phyloP scores from a whole-genome alignment of 2,329 filamentous ascomycete genomes.

The Claviceps sp. region DNA sequence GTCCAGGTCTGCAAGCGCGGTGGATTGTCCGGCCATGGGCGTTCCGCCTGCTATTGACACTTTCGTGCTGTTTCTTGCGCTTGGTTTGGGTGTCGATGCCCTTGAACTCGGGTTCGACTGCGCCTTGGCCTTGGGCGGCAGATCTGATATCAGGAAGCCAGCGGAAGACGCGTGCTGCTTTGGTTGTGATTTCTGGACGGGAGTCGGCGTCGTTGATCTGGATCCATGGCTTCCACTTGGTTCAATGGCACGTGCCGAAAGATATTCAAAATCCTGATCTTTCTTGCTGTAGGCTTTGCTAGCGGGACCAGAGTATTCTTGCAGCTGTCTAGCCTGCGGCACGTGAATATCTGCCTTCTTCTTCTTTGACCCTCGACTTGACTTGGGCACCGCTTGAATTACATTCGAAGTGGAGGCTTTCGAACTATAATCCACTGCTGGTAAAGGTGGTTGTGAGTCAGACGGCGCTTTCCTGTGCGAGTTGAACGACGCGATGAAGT shows the following conservation, averaged over 20 bases:
- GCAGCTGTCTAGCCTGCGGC: conserved; percentile 45
- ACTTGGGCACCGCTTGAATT: conserved; percentile 34
- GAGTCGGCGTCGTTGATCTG: conserved; percentile 22
- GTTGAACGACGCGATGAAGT: conserved; percentile 76
- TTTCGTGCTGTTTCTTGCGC: conserved; percentile 43
- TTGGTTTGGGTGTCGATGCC: conserved; percentile 41
- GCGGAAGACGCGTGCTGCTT: conserved; percentile 46
- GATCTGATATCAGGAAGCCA: conserved; percentile 72
- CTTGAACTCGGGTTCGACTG: conserved; percentile 39
- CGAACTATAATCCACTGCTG: conserved; percentile 3
- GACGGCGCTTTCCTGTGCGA: conserved; percentile 37
- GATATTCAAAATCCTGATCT: conserved; percentile 57
- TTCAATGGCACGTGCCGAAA: conserved; percentile 35
- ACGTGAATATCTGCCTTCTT: conserved; percentile 52
- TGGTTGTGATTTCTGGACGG: conserved; percentile 21
- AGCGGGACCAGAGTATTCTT: conserved; percentile 47
- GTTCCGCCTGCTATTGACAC: conserved; percentile 62
- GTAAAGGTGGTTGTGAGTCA: neutral
- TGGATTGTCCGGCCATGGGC: conserved; percentile 71
- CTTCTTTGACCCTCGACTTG: conserved; percentile 33
- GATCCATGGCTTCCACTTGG: conserved; percentile 24
- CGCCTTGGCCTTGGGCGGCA: conserved; percentile 41
- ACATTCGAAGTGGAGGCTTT: conserved; percentile 8
- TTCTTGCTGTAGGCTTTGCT: conserved; percentile 67
- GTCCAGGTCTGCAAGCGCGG: conserved; percentile 56